Base-by-base conservation (phyloP, 257 asterid species). In the Salvia hispanica region DNA sequence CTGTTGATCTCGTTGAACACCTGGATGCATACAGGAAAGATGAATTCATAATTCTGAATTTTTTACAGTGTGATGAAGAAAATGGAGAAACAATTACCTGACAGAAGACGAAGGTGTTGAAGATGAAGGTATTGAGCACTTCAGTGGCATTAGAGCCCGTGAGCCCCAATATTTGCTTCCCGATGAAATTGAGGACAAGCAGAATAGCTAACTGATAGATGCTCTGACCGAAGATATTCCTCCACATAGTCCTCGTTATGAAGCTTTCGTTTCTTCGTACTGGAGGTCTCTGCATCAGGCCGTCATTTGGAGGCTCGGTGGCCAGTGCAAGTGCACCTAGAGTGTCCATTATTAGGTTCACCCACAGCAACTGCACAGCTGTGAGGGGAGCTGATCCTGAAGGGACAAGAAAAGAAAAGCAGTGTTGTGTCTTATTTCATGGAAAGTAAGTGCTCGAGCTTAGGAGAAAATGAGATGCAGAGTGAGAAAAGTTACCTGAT, bases 331-430 rank as follows among this genome's bases (percentile, higher is more conserved):
- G 89, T 65, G 99, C 99, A 55, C 99, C 99, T 70, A 94, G 77
- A 50, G 99, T 94, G 80, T 94, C 99, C 99, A 94, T 94, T 44
- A 94, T 94, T 69, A 94, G 83, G 90, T 94, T 94, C 74, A 94
- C 98, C 98, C 99, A 94, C 2, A 94, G 96, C 87, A 94, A 77
- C 77, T 94, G 99, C 44, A 94, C 98, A 6, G 96, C 96, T 5
- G 99, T 94, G 64, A 94, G 96, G 58, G 99, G 99, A 64, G 98
- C 99, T 13, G 97, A 84, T 60, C 99, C 97, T 94, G 90, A 70
- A 69, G 31, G 12, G 14, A 15, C 43, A 64, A 16, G 34, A 42
- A 74, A 28, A 46, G 57, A 48, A 51, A 12, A 28, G 8, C 8
- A 14, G 18, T 28, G 10, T 61, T 4, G 42, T 15, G 16, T 13